Base-by-base conservation (phyloP, 306 rosid species). In the Rosa rugosa region DNA sequence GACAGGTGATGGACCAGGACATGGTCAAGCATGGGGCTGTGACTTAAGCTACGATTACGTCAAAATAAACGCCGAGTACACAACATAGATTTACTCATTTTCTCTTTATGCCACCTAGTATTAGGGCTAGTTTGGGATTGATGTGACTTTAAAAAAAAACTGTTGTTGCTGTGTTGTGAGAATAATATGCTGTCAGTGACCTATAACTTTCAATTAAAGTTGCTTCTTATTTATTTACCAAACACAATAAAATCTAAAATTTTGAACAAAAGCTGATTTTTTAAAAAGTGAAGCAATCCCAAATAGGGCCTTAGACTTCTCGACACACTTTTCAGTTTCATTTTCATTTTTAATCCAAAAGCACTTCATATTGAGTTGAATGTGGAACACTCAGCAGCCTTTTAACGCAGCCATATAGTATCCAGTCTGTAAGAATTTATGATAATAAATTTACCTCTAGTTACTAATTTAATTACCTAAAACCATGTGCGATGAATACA, bases 11-110 rank as follows among this genome's bases (percentile, higher is more conserved):
- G 98, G 97, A 9, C 82, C 84, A 1, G 98, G 96, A 73, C 71
- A 69, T 16, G 98, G 99, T 36, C 92, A 87, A 77, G 99, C 99
- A 66, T 95, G 97, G 98, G 97, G 98, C 57, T 95, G 98, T 38
- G 98, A 93, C 77, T 85, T 95, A 75, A 93, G 97, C 76, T 94
- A 91, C 2, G 99, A 93, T 75, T 95, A 95, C 51, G 89, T 93
- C 65, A 95, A 93, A 80, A 91, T 95, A 77, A 95, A 95, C 75
- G 99, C 99, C 0, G 98, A 93, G 81, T 95, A 95, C 81, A 90
- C 97, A 66, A 72, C 98, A 54, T 93, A 84, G 56, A 73, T 11
- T 65, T 17, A 3, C 25, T 80, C 69, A 46, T 22, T 41, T 25
- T 3, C 16, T 40, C 59, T 2, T 44, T 9, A 7, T 41, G 53